Conservation (phyloP, 495 filamentous ascomycete species). For the Xylaria intraflava region DNA sequence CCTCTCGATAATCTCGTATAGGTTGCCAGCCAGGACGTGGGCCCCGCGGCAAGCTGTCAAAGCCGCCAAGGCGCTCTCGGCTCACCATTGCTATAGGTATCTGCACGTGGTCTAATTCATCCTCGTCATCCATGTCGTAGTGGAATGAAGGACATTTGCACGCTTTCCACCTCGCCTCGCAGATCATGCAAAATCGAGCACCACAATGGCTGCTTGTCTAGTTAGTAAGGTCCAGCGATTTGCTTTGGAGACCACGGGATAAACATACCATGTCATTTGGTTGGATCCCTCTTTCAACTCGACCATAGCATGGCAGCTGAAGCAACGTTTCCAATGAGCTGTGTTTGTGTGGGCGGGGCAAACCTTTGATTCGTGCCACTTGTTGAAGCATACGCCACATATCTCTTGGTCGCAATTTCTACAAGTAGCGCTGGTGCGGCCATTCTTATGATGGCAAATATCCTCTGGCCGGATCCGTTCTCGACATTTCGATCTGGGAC, state of each 20-base stretch:
- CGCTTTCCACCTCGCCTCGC: conserved; percentile 70
- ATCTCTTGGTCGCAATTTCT: conserved; percentile 63
- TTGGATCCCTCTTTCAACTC: conserved; percentile 76
- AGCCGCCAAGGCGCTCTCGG: conserved; percentile 18
- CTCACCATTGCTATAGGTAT: conserved; percentile 35
- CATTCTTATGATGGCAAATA: conserved; percentile 46
- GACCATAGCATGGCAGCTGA: conserved; percentile 66
- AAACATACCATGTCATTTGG: conserved; percentile 72
- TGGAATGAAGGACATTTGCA: conserved; percentile 80
- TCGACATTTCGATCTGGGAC: conserved; percentile 61
- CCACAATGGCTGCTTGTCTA: conserved; percentile 54
- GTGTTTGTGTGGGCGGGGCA: conserved; percentile 69
- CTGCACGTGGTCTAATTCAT: conserved; percentile 53
- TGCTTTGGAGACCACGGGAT: neutral
- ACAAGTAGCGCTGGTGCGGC: conserved; percentile 54
- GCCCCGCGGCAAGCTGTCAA: conserved; percentile 8
- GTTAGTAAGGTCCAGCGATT: conserved; percentile 7
- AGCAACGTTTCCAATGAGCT: conserved; percentile 66
- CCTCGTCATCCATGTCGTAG: conserved; percentile 52
- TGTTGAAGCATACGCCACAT: conserved; percentile 65
- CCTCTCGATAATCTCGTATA: conserved; percentile 51
- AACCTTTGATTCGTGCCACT: conserved; percentile 59
- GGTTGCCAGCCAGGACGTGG: conserved; percentile 34
- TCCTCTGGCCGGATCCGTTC: conserved; percentile 67
- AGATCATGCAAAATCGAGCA: conserved; percentile 79